phyloP scores from a whole-genome alignment of 75 land plant species.

The Cupressus sempervirens region DNA sequence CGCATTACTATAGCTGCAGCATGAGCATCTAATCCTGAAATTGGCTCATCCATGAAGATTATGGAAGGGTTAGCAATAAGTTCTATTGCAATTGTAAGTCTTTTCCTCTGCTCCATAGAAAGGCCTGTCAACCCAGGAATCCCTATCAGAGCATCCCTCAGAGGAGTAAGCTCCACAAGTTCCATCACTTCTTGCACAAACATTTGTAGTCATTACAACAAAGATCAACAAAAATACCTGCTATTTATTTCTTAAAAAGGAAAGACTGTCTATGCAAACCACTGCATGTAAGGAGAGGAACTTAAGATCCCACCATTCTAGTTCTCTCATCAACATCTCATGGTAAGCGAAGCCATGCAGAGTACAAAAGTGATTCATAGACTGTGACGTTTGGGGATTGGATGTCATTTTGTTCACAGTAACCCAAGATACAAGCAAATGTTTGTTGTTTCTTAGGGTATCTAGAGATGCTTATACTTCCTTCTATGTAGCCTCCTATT shows the following conservation, averaged over 20 bases:
- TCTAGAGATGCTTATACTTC: constrained; percentile 56
- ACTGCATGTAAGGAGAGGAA: not conserved
- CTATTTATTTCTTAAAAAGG: not conserved
- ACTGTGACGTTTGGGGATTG: constrained; percentile 73
- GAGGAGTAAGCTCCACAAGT: constrained; percentile 27
- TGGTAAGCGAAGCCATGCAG: constrained; percentile 63
- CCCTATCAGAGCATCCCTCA: constrained; percentile 28
- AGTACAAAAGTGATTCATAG: constrained; percentile 59
- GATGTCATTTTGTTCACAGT: constrained; percentile 75
- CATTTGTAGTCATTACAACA: constrained; percentile 15
- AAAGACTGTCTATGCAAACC: not conserved
- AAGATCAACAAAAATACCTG: not conserved
- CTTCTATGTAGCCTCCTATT: constrained; percentile 69
- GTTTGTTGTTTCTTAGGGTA: constrained; percentile 71
- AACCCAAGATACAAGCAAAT: constrained; percentile 63
- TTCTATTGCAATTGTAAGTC: constrained; percentile 33
- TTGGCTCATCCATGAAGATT: constrained; percentile 47
- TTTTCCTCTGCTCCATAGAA: constrained; percentile 36
- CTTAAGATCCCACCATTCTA: constrained; percentile 30
- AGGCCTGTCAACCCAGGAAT: constrained; percentile 33
- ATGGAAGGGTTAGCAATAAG: constrained; percentile 39
- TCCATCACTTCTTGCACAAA: constrained; percentile 32
- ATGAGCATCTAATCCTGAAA: constrained; percentile 38
- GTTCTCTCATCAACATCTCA: constrained; percentile 26
- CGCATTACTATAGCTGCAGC: constrained; percentile 48